A percentile compares a stretch with the other conserved stretches of the same genome.
Conservation (phyloP, 805 yeast species). For the Ogataea chonburiensis region DNA sequence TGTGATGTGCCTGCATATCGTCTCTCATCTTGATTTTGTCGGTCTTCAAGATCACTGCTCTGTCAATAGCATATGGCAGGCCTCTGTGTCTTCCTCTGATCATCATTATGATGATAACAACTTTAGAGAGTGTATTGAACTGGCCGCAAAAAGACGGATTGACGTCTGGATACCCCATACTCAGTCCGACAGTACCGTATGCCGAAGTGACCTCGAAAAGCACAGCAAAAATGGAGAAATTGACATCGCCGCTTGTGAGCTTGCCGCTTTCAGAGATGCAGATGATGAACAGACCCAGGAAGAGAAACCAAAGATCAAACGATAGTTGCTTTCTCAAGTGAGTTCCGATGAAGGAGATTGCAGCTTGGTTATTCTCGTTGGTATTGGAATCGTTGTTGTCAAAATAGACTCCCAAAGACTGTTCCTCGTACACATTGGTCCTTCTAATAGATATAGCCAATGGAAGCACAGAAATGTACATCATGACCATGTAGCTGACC, state of each 20-base stretch:
- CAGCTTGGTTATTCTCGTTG: conserved; percentile 41
- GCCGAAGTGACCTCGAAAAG: conserved; percentile 92
- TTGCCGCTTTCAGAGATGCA: conserved; percentile 81
- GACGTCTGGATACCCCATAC: conserved; percentile 74
- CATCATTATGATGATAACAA: conserved; percentile 86
- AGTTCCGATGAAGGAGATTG: conserved; percentile 69
- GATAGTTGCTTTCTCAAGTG: conserved; percentile 91
- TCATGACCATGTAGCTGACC: conserved; percentile 92
- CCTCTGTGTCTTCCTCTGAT: conserved; percentile 97
- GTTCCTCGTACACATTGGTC: conserved; percentile 97
- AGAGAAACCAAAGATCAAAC: conserved; percentile 91
- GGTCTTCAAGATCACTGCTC: conserved; percentile 87
- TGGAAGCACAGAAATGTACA: conserved; percentile 96
- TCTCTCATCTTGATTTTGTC: conserved; percentile 64
- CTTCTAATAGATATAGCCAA: conserved; percentile 94
- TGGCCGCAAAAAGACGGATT: conserved; percentile 71
- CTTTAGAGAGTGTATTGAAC: conserved; percentile 71
- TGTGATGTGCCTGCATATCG: conserved; percentile 53
- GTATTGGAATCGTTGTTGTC: conserved; percentile 35
- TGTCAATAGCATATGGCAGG: conserved; percentile 85
- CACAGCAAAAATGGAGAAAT: conserved; percentile 67
- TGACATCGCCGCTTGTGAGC: conserved; percentile 42
- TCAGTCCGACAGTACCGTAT: conserved; percentile 94
- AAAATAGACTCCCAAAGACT: conserved; percentile 83
- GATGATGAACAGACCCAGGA: conserved; percentile 79